Percentiles rank a stretch among this genome's conserved stretches.
Conservation (phyloP, 352 stramenopile species). For the Globisporangium nodosum region DNA sequence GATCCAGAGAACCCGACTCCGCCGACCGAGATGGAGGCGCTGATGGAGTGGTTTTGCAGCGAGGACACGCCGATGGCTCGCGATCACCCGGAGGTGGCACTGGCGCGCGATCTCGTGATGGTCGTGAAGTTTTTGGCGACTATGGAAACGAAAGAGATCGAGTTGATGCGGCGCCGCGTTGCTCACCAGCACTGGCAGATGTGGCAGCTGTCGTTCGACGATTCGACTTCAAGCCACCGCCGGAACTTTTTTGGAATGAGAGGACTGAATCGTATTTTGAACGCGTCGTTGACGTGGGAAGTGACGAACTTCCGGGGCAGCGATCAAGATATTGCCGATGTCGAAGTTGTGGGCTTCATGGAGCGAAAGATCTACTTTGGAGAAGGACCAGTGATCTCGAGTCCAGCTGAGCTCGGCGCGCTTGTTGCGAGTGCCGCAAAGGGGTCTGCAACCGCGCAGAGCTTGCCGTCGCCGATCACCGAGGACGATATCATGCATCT, state of each 20-base stretch:
- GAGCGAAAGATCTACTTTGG: constrained; percentile 86
- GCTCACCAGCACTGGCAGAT: constrained; percentile 77
- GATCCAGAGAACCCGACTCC: constrained; percentile 71
- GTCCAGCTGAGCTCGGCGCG: constrained; percentile 56
- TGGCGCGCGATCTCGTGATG: constrained; percentile 78
- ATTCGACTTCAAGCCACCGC: constrained; percentile 60
- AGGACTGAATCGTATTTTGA: constrained; percentile 56
- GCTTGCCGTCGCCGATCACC: constrained; percentile 55
- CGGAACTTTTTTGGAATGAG: constrained; percentile 78
- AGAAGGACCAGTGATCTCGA: constrained; percentile 79
- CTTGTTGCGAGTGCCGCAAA: constrained; percentile 54
- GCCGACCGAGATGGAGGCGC: constrained; percentile 86
- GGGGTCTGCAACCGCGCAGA: constrained; percentile 23
- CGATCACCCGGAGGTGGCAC: constrained; percentile 74
- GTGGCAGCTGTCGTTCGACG: constrained; percentile 89
- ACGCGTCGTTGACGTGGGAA: constrained; percentile 76
- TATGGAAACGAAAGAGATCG: constrained; percentile 89
- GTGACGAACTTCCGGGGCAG: constrained; percentile 83
- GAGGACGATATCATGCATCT: constrained; percentile 99
- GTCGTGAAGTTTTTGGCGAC: constrained; percentile 86
- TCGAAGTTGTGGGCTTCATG: constrained; percentile 86
- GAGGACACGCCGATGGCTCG: constrained; percentile 70
- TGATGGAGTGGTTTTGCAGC: constrained; percentile 88
- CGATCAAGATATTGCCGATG: constrained; percentile 86
- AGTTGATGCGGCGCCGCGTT: constrained; percentile 80